Evolutionary conservation across 805 yeast genomes (phyloP), one percentile per base, ranked within the genome.

Genomic region (Saccharomycopsis olivae): DNA sequence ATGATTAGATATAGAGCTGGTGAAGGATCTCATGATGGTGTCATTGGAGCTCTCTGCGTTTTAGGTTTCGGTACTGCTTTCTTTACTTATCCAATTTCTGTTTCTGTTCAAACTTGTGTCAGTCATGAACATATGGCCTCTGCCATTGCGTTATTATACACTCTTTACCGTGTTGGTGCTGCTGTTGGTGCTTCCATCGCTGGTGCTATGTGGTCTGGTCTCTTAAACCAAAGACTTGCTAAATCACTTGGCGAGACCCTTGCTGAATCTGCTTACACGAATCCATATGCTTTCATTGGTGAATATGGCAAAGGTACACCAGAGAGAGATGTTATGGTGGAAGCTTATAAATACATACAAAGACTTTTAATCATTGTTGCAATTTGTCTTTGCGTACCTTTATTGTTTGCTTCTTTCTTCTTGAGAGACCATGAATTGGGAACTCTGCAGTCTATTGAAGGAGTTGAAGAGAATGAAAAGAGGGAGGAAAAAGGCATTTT

Each of bases 31-130:
- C 59, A 63, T 35, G 50, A 64, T 33, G 87, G 86, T 48, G 64
- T 79, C 41, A 73, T 81, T 54, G 87, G 79, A 13, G 71, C 78
- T 4, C 64, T 73, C 48, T 70, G 78, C 53, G 53, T 80, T 15
- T 57, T 77, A 48, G 88, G 88, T 49, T 68, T 81, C 43, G 87
- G 85, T 50, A 83, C 83, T 33, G 84, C 84, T 14, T 71, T 79
- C 56, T 75, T 78, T 63, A 74, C 81, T 13, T 77, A 75, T 51
- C 67, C 80, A 3, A 65, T 75, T 9, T 81, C 75, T 53, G 74
- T 73, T 4, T 68, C 80, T 32, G 68, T 75, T 46, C 75, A 73
- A 52, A 64, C 83, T 0, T 63, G 71, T 41, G 68, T 73, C 27
- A 68, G 62, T 47, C 87, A 78, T 57, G 78, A 73, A 52, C 66